Evolutionary conservation across 1,284 basidiomycete genomes (phyloP).

Genomic region (Albatrellus sp.): DNA sequence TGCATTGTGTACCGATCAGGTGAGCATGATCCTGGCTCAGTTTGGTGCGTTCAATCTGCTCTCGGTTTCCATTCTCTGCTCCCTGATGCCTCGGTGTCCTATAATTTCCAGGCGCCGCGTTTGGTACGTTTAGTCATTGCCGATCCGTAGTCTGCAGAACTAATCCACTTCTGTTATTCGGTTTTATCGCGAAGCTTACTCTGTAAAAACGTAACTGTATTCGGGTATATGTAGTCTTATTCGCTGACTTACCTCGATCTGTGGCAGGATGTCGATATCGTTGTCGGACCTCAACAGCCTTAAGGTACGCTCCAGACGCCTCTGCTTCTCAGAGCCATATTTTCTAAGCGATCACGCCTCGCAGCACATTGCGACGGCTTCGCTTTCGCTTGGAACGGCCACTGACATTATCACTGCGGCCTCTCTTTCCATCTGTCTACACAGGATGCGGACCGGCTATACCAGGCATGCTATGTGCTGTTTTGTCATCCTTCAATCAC

Average conservation of each 20-base stretch:
- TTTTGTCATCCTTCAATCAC: no score
- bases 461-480: no score
- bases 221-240: background rate
- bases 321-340: slow-evolving; percentile 11
- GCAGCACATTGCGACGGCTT: slow-evolving; percentile 28
- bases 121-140: slow-evolving; percentile 6
- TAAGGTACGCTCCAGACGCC: background rate
- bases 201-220: slow-evolving; percentile 31
- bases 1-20: no score
- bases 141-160: slow-evolving; percentile 6
- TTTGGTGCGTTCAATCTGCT: slow-evolving; percentile 7
- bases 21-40: slow-evolving; percentile 9
- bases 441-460: slow-evolving; percentile 37
- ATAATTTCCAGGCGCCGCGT: slow-evolving; percentile 5
- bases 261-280: no score
- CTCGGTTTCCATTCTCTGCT: background rate
- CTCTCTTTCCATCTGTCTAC: no score
- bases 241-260: no score
- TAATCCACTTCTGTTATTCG: no score
- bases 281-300: no score
- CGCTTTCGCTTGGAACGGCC: slow-evolving; percentile 30
- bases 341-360: background rate
- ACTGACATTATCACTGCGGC: slow-evolving; percentile 36
- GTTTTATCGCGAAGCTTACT: slow-evolving; percentile 19
- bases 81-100: background rate